Evolutionary conservation across 352 stramenopile species (phyloP).

Genomic region (Pythium brassicae): DNA sequence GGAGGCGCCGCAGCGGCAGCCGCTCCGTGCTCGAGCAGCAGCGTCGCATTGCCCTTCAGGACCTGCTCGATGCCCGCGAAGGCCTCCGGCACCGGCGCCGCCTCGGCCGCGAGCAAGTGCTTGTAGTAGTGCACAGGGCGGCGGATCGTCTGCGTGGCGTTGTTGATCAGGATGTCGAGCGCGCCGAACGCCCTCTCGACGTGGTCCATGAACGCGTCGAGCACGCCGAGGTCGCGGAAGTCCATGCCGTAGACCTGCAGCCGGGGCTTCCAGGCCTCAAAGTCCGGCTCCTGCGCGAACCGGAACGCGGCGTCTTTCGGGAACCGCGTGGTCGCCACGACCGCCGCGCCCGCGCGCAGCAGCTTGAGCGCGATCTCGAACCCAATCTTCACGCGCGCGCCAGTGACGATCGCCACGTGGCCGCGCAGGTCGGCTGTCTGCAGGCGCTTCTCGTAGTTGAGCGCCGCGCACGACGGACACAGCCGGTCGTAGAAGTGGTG

Average conservation of each 20-base stretch:
- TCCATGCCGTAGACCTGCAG: conserved; percentile 94
- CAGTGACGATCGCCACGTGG: conserved; percentile 89
- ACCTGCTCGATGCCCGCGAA: conserved; percentile 41
- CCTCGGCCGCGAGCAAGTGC: conserved; percentile 78
- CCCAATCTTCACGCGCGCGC: conserved; percentile 94
- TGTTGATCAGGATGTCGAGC: conserved; percentile 95
- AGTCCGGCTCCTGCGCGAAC: conserved; percentile 88
- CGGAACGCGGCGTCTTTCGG: conserved; percentile 87
- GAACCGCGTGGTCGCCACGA: conserved; percentile 93
- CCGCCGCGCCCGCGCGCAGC: conserved; percentile 75
- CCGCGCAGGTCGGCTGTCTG: conserved; percentile 78
- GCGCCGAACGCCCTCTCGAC: conserved; percentile 58
- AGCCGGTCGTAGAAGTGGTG: conserved; percentile 95
- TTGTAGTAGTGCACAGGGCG: conserved; percentile 92
- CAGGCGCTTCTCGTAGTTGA: conserved; percentile 93
- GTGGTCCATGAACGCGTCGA: conserved; percentile 93
- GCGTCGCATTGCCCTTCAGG: conserved; percentile 40
- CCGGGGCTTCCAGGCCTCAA: conserved; percentile 61
- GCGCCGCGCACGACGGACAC: conserved; percentile 88
- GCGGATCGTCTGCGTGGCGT: conserved; percentile 95
- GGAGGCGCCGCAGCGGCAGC: neutral
- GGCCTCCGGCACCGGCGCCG: conserved; percentile 41
- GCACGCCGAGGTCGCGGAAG: conserved; percentile 89
- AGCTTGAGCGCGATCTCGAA: conserved; percentile 93
- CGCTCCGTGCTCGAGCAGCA: conserved; percentile 19